Evolutionary conservation across 2,329 filamentous ascomycete genomes (phyloP).

Genomic region (Parastagonospora avenae): DNA sequence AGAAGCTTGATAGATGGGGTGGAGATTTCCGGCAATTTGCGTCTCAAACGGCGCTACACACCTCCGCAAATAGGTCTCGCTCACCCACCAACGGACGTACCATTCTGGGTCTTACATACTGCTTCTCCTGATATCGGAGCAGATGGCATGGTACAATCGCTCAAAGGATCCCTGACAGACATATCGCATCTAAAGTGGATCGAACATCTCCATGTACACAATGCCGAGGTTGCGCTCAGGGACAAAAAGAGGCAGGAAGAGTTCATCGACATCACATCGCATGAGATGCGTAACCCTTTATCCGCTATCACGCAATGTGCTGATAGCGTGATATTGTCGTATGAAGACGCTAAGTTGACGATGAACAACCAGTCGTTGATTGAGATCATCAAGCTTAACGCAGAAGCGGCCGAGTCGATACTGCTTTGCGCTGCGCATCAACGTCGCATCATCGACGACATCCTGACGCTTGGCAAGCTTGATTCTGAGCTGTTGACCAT

Average conservation of each 20-base stretch:
- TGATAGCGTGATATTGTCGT: conserved; percentile 19
- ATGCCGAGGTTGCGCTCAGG: conserved; percentile 14
- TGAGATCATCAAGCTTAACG: conserved; percentile 11
- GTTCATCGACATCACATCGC: conserved; percentile 33
- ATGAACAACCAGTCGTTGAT: conserved; percentile 12
- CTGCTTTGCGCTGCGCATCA: conserved; percentile 36
- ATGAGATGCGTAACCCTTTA: conserved; percentile 38
- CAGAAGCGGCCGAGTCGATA: conserved; percentile 31
- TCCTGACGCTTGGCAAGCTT: conserved; percentile 24
- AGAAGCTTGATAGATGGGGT: conserved; percentile 1
- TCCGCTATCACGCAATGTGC: conserved; percentile 36
- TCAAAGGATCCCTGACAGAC: conserved; percentile 39
- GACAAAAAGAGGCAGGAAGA: conserved; percentile 28
- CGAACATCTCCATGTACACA: conserved; percentile 13
- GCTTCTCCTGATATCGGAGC: conserved; percentile 1
- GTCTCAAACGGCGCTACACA: conserved; percentile 1
- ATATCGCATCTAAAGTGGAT: conserved; percentile 43
- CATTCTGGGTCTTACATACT: conserved; percentile 10
- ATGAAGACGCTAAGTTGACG: conserved; percentile 12
- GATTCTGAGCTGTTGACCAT: conserved; percentile 29
- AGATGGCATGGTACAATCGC: conserved; percentile 12
- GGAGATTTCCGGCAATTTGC: conserved; percentile 5
- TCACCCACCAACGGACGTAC: not conserved
- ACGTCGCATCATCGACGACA: conserved; percentile 35
- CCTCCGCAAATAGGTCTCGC: conserved; percentile 1